Evolutionary conservation across 176 grass and related monocot species (phyloP).

Genomic region (Cenchrus purpureus): DNA sequence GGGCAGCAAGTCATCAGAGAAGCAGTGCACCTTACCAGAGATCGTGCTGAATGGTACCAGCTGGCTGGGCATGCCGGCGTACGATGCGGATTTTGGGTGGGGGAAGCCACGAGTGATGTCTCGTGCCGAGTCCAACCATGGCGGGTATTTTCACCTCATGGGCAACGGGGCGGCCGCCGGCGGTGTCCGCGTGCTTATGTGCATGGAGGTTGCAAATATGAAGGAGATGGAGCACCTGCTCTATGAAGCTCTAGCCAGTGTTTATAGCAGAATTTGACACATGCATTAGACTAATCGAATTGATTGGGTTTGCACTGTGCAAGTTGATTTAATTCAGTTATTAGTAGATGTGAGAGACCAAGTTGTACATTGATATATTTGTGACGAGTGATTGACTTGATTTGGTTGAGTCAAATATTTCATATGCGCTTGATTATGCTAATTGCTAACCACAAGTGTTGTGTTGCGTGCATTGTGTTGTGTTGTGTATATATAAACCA

Average conservation of each 20-base stretch:
- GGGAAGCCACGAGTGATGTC: constrained; percentile 41
- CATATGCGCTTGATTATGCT: too few species aligned
- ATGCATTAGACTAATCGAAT: too few species aligned
- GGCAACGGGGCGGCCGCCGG: background rate
- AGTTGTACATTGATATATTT: too few species aligned
- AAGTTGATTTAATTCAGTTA: too few species aligned
- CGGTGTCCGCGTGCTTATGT: background rate
- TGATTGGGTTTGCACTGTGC: too few species aligned
- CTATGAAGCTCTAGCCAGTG: background rate
- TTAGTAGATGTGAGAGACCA: too few species aligned
- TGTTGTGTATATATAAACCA: too few species aligned
- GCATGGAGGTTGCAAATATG: background rate
- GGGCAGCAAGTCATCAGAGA: background rate
- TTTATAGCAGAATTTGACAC: too few species aligned
- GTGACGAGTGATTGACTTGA: too few species aligned
- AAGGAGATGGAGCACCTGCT: background rate
- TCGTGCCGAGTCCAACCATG: constrained; percentile 9
- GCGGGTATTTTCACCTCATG: constrained; percentile 35
- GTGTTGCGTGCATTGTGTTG: too few species aligned
- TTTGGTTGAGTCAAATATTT: too few species aligned
- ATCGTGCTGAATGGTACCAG: constrained; percentile 36
- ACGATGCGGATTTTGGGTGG: constrained; percentile 60
- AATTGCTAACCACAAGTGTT: too few species aligned
- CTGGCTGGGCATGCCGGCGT: constrained; percentile 51
- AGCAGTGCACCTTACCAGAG: background rate